Percentiles rank a stretch among this genome's conserved stretches.
Conservation (phyloP, 306 rosid genomes). For the Alnus rubra region DNA sequence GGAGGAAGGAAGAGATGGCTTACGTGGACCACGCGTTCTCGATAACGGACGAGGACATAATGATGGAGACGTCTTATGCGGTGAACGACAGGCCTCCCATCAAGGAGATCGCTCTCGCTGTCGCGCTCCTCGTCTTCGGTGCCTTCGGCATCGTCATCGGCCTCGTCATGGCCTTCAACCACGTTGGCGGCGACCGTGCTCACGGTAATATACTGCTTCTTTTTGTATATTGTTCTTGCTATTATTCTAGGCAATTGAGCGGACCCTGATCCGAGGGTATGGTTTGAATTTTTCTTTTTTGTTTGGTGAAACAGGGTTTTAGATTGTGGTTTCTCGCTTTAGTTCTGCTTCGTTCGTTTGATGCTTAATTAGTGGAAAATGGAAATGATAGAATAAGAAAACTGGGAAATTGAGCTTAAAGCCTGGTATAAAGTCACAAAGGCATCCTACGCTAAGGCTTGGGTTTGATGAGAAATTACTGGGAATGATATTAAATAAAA, state of each 20-base stretch:
- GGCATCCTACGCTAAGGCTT: too few relatives aligned
- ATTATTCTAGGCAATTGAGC: too few relatives aligned
- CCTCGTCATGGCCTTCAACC: conserved; percentile 74
- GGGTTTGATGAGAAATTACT: too few relatives aligned
- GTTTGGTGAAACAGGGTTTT: not conserved
- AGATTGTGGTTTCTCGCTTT: not conserved
- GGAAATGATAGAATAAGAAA: too few relatives aligned
- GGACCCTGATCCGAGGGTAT: not conserved
- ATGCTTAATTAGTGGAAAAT: not conserved
- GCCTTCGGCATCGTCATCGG: conserved; percentile 77
- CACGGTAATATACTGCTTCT: conserved; percentile 56
- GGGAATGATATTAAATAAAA: too few relatives aligned
- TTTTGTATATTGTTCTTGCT: not conserved
- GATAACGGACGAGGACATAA: conserved; percentile 88
- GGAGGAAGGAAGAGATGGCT: conserved; percentile 45
- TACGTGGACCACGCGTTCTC: conserved; percentile 97
- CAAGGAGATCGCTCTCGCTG: conserved; percentile 94
- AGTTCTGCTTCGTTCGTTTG: not conserved
- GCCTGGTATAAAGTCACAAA: too few relatives aligned
- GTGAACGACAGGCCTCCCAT: conserved; percentile 85
- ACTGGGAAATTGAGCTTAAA: too few relatives aligned
- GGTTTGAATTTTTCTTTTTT: too few relatives aligned
- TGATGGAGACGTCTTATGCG: conserved; percentile 75
- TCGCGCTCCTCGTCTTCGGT: conserved; percentile 84
- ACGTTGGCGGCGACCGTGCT: conserved; percentile 88